Base-by-base conservation (phyloP, 1,139 yeast genomes). In the Pichia sp. region DNA sequence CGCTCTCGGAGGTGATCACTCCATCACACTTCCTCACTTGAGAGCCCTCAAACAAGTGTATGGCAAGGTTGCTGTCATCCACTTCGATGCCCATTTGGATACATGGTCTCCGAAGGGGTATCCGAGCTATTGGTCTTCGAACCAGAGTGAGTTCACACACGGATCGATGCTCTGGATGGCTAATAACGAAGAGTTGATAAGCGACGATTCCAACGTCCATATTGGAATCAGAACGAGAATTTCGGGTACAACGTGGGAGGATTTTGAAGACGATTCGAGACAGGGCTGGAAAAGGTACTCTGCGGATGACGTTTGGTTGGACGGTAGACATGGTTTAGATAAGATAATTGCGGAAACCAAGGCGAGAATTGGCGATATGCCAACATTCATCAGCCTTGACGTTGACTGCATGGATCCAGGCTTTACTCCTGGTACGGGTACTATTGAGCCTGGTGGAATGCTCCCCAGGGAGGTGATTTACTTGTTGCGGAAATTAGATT, bases 101-200 rank as follows among this genome's bases (percentile, higher is more conserved):
- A 85, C 91, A 13, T 85, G 93, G 93, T 71, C 78, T 42, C 91
- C 91, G n/a, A 75, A 76, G 42, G 74, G 73, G 54, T 78, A 77
- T 57, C 91, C 91, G 16, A 74, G 85, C 12, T 82, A 75, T 62
- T 86, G 93, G 95, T 79, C 77, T 56, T 76, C 85, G 9, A 80
- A 80, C 37, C 84, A 81, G 60, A 72, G 78, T 48, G 82, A 81
- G 50, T 75, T 84, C 62, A 85, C 84, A 44, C 95, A 86, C 63
- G 95, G 95, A 2, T 82, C 91, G 16, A 85, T 86, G 91, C 73
- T 85, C 41, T 85, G 91, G 90, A 75, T 82, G 71, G 95, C 93
- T 3, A 70, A 74, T 46, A 72, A 83, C 55, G 91, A 85, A 65
- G 88, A 86, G 0, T 70, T 85, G 48, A 57, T 78, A 31, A 73